Conservation (phyloP, 75 land plant genomes). For the Picea sitchensis region DNA sequence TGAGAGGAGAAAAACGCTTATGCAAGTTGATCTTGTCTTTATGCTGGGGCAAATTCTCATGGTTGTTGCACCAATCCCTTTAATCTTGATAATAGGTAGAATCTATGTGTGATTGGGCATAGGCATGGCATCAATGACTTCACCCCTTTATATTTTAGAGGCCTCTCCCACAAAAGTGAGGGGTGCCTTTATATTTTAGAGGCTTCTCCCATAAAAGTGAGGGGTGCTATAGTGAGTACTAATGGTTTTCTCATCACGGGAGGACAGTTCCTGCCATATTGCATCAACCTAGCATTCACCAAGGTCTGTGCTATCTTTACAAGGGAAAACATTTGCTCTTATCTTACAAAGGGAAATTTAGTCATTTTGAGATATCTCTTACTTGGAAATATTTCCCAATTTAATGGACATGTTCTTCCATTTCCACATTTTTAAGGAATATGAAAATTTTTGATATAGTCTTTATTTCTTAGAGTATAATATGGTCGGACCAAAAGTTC, state of each 20-base stretch:
- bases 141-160: conserved; percentile 29
- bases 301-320: conserved; percentile 27
- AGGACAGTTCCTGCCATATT: conserved; percentile 79
- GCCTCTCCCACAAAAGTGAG: conserved; percentile 65
- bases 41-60: conserved; percentile 64
- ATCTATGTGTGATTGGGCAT: conserved; percentile 71
- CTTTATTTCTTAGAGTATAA: no score
- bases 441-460: no score
- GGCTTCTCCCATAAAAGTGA: conserved; percentile 65
- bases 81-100: conserved; percentile 48
- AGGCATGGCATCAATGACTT: conserved; percentile 87
- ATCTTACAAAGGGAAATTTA: no score
- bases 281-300: conserved; percentile 73
- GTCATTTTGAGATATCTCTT: no score
- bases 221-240: conserved; percentile 75
- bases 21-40: conserved; percentile 60
- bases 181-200: conserved; percentile 28
- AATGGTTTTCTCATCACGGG: conserved; percentile 77
- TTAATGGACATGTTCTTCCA: no score
- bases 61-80: conserved; percentile 56
- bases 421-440: no score
- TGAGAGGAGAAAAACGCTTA: conserved; percentile 41
- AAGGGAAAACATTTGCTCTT: neutral
- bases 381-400: no score
- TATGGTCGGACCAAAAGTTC: no score